Evolutionary conservation across 306 rosid genomes (phyloP).

Genomic region (Quillaja saponaria): DNA sequence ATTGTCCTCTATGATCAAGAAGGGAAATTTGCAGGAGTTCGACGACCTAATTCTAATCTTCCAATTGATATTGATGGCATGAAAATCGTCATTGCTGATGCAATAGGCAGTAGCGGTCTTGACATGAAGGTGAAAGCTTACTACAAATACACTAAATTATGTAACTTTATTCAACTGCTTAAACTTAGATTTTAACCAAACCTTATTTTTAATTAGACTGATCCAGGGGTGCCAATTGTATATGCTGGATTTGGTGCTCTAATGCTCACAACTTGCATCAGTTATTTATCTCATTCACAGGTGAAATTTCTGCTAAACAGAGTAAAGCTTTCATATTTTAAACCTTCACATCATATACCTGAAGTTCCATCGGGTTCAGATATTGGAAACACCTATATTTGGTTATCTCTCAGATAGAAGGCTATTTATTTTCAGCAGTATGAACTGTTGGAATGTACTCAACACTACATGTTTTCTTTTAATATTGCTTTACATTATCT

Average conservation of each 20-base stretch:
- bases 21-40: conserved; percentile 88
- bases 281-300: conserved; percentile 92
- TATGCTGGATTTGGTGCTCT: conserved; percentile 99
- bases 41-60: conserved; percentile 83
- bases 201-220: conserved; percentile 61
- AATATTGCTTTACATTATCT: too few species aligned
- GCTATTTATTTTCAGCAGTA: too few species aligned
- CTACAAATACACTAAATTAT: neutral
- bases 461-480: neutral
- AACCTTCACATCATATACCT: too few species aligned
- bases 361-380: conserved; percentile 11
- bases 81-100: conserved; percentile 72
- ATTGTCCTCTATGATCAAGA: conserved; percentile 77
- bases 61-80: conserved; percentile 81
- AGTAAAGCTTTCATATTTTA: too few species aligned
- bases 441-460: too few species aligned
- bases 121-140: conserved; percentile 69
- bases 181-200: conserved; percentile 24
- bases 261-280: conserved; percentile 94
- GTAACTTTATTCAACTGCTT: conserved; percentile 14
- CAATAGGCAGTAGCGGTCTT: conserved; percentile 93
- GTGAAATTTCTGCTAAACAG: conserved; percentile 39
- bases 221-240: conserved; percentile 90
- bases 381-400: too few species aligned
- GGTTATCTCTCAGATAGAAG: too few species aligned